Base-by-base conservation (phyloP, 1,139 yeast species). In the Candida sanyaensis region DNA sequence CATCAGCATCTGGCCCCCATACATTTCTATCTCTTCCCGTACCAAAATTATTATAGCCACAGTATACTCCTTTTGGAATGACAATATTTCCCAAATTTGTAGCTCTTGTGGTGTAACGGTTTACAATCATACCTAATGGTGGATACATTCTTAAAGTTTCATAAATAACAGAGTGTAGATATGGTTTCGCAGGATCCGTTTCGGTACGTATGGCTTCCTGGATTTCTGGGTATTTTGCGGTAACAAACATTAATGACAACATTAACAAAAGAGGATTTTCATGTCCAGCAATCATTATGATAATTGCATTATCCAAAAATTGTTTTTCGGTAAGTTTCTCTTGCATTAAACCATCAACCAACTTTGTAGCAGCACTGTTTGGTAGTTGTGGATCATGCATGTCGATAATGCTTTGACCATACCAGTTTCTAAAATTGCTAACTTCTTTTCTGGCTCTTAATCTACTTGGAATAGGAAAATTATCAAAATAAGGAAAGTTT, bases 261-360 rank as follows among this genome's bases (percentile, higher is more conserved):
- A 82, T 58, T 12, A 81, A 62, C 21, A 83, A 57, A 50, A 80
- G 81, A 0, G 88, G 88, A 50, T 83, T 83, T 54, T 83, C 88
- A 60, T 83, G 87, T 0, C 87, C 87, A 0, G 88, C 78, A 41
- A 83, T 79, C 64, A 82, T 65, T 2, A 81, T 64, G 27, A 83
- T 82, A 13, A 81, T 77, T n/a, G 81, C 71, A 60, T 83, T 83
- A 57, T 83, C 87, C 2, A 71, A 61, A 50, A 80, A 71, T 54
- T 82, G 86, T 43, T 73, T 68, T 43, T 70, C 65, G 2, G 75
- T 68, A 2, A 83, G 65, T 2, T 52, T 51, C 0, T 72, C 76
- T 4, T 55, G 55, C 4, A 68, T 59, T 37, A 68, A 62, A 1
- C 83, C 81, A 21, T 66, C 57, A 17, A 69, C 60, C 17, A 81